Conservation (phyloP, 768 basidiomycete genomes). For the Gloeostereum incarnatum region DNA sequence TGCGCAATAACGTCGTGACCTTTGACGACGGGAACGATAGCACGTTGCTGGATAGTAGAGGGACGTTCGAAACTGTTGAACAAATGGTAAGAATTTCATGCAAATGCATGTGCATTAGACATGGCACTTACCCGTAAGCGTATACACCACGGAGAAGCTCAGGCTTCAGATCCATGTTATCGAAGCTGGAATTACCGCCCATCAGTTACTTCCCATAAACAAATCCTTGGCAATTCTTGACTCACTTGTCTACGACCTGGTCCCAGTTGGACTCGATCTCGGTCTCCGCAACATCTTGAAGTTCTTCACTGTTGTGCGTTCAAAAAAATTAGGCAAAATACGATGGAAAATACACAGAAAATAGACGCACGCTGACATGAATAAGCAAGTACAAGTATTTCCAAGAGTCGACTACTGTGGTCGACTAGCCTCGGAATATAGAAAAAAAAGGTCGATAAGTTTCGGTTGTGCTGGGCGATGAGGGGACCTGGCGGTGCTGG, state of each 20-base stretch:
- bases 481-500: no score
- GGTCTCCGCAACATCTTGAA: slow-evolving; percentile 42
- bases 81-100: neutral
- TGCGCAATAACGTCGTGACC: slow-evolving; percentile 79
- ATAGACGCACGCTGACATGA: neutral
- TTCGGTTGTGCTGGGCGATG: no score
- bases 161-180: slow-evolving; percentile 75
- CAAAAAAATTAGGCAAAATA: neutral
- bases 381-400: no score
- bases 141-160: slow-evolving; percentile 78
- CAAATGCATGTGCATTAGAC: neutral
- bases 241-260: slow-evolving; percentile 67
- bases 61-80: slow-evolving; percentile 61
- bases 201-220: slow-evolving; percentile 6
- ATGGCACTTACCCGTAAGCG: slow-evolving; percentile 58
- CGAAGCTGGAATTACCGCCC: slow-evolving; percentile 37
- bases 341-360: neutral
- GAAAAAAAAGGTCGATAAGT: no score
- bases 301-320: slow-evolving; percentile 38
- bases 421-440: no score
- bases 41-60: slow-evolving; percentile 74
- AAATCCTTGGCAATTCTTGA: slow-evolving; percentile 4
- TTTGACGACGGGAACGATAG: slow-evolving; percentile 77
- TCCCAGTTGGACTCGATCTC: slow-evolving; percentile 82
- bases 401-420: no score